Evolutionary conservation across 192 early-diverging fungal species (phyloP), one percentile per base, ranked within the genome.

Genomic region (Diversispora epigaea): DNA sequence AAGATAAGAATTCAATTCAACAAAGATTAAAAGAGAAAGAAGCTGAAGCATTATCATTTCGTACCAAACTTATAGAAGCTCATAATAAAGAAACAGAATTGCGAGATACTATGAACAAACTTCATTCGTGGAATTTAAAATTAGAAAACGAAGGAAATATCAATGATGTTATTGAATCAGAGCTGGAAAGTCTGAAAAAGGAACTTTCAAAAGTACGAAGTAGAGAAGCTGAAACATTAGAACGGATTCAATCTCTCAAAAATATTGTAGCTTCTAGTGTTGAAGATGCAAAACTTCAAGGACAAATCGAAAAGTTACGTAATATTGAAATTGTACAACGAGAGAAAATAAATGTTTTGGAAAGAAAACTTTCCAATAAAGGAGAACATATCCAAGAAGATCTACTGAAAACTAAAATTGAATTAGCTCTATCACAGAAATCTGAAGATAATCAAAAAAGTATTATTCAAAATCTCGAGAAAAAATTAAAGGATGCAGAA

Each of bases 11-110:
- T 5, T 21, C 41, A 2, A 14, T 75, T 32, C 73, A 65, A 64
- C 62, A 62, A 64, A 62, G 21, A 54, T 52, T 75, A 17, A 45
- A 22, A 17, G 57, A 43, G n/a, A 75, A 75, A 55, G 73, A 75
- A 64, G 32, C 46, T 4, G 73, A 75, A 40, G 62, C 47, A 4
- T 19, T 22, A 19, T 5, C 15, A 4, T 52, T 75, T 12, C 19
- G 60, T 44, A 21, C 58, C 21, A 69, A 69, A 69, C 39, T 69
- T 22, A 40, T 17, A 43, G 44, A 47, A 19, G 15, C 39, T 62
- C 57, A 47, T 12, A 73, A 46, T 25, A 21, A 22, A 19, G 43
- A 61, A 62, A 44, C 39, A 3, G 15, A 40, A 17, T 64, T 43
- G 17, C n/a, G 39, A 64, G 19, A 64, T 64, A 40, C 25, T 44